Evolutionary conservation across 192 early-diverging fungal species (phyloP).

Genomic region (Linnemannia zychae): DNA sequence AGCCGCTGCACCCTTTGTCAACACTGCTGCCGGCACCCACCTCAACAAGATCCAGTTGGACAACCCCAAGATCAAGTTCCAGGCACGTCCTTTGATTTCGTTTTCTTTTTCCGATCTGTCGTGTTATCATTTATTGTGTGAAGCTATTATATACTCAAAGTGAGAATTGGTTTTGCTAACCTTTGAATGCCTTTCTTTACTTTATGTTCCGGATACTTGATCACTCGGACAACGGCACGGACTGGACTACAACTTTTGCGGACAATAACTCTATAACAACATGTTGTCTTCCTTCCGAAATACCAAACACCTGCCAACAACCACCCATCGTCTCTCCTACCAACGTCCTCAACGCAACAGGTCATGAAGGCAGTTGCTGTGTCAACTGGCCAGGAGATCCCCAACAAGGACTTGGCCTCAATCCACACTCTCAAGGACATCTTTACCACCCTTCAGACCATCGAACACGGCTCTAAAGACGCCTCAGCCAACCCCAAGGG

Average conservation of each 20-base stretch:
- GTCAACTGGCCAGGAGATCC: conserved; percentile 48
- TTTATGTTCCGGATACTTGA: no score
- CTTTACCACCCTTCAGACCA: conserved; percentile 10
- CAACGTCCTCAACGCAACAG: background rate
- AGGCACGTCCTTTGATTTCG: conserved; percentile 30
- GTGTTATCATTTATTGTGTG: background rate
- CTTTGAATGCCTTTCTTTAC: no score
- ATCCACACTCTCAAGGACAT: conserved; percentile 48
- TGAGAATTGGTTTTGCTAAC: background rate
- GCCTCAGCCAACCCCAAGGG: conserved; percentile 40
- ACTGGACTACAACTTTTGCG: no score
- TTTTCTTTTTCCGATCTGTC: background rate
- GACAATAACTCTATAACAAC: no score
- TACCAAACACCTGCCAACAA: background rate
- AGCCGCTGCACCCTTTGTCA: conserved; percentile 36
- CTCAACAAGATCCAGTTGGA: conserved; percentile 29
- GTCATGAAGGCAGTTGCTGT: conserved; percentile 47
- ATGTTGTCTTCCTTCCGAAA: no score
- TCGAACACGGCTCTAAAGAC: conserved; percentile 11
- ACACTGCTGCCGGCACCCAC: conserved; percentile 7
- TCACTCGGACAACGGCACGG: no score
- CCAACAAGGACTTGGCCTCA: conserved; percentile 42
- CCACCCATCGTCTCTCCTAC: background rate
- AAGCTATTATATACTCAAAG: background rate
- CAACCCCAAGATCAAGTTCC: conserved; percentile 39